These are phyloP conservation scores for Candida krabiensis DNA, from an alignment of 805 yeast genomes.

Conservation along the genomic window DNA sequence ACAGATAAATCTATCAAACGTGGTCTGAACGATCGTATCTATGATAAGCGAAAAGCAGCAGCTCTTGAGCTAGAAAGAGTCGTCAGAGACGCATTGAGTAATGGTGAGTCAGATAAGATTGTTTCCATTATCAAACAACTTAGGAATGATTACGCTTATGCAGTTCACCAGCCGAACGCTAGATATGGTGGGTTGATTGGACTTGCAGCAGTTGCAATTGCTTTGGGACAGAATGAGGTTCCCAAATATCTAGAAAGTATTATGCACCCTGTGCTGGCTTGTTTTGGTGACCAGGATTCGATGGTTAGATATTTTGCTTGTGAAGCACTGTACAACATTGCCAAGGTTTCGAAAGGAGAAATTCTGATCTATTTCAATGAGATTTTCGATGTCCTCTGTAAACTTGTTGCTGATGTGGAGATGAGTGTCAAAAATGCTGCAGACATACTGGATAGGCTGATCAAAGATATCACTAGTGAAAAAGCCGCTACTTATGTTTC, in stretches of 20 bases:
- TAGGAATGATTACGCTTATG: constrained; percentile 73
- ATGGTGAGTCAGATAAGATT: constrained; percentile 60
- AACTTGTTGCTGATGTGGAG: constrained; percentile 87
- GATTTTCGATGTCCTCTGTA: constrained; percentile 88
- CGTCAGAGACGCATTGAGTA: constrained; percentile 65
- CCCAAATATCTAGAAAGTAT: constrained; percentile 82
- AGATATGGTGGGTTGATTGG: constrained; percentile 96
- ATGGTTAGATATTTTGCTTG: constrained; percentile 96
- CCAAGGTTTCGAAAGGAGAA: constrained; percentile 96
- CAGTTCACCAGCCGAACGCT: constrained; percentile 82
- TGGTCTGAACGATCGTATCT: constrained; percentile 70
- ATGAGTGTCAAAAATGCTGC: constrained; percentile 94
- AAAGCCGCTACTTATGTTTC: constrained; percentile 88
- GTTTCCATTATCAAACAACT: constrained; percentile 69
- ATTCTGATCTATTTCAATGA: constrained; percentile 89
- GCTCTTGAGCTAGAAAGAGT: constrained; percentile 77
- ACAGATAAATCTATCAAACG: constrained; percentile 66
- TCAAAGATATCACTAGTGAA: constrained; percentile 93
- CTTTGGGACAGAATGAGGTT: constrained; percentile 81
- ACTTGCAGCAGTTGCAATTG: constrained; percentile 92
- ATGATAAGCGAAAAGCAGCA: constrained; percentile 76
- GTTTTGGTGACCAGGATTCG: constrained; percentile 97
- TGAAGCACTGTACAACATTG: constrained; percentile 91
- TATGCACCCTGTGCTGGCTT: constrained; percentile 89
- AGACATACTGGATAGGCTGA: constrained; percentile 82